Conservation (phyloP, 352 stramenopile species). For the Pythium grandisporangium region DNA sequence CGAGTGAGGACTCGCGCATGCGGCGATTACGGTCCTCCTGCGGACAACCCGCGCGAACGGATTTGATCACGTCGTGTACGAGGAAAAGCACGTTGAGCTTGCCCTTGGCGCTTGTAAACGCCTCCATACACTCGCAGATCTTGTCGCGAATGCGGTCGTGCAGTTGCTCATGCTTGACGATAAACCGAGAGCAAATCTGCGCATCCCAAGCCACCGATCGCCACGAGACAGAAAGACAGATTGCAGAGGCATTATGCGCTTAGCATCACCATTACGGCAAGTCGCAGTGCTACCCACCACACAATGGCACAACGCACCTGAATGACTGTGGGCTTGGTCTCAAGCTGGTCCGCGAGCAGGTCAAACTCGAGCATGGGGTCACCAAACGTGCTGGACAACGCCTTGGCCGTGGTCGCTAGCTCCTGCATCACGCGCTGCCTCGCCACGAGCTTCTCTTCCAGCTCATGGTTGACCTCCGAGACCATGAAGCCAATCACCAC, state of each 20-base stretch:
- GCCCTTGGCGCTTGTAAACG: constrained; percentile 54
- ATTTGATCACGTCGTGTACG: constrained; percentile 77
- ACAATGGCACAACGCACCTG: constrained; percentile 33
- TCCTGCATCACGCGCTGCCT: constrained; percentile 77
- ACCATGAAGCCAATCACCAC: constrained; percentile 85
- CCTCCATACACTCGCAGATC: constrained; percentile 49
- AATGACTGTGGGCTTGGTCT: constrained; percentile 80
- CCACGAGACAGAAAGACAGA: too few species aligned
- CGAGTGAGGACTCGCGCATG: constrained; percentile 60
- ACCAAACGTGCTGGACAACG: constrained; percentile 69
- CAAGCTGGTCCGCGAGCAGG: constrained; percentile 72
- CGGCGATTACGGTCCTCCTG: constrained; percentile 69
- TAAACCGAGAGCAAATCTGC: constrained; percentile 78
- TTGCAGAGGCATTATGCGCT: not conserved
- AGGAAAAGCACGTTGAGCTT: constrained; percentile 75
- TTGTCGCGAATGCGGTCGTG: constrained; percentile 66
- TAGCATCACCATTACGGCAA: constrained; percentile 1
- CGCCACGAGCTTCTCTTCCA: constrained; percentile 70
- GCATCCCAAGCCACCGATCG: too few species aligned
- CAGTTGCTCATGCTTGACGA: constrained; percentile 67
- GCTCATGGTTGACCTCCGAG: constrained; percentile 79
- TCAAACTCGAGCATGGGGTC: constrained; percentile 84
- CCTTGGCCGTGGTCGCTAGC: constrained; percentile 58
- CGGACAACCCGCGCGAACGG: constrained; percentile 50
- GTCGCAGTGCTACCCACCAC: not conserved